Evolutionary conservation across 78 protist species (phyloP).

Genomic region (Dictyostelium purpureum): DNA sequence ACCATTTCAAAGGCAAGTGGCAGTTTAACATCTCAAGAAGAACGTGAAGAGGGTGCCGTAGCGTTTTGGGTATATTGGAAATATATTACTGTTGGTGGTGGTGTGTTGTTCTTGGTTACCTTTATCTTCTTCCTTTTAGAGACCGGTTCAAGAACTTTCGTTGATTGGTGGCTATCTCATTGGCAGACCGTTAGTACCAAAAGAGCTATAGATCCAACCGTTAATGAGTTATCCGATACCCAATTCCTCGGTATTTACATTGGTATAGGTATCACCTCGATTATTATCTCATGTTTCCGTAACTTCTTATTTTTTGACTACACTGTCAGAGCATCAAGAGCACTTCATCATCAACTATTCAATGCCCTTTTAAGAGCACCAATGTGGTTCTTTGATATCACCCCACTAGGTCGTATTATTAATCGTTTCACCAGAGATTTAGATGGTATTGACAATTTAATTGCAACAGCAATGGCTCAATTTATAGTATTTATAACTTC

Average conservation of each 20-base stretch:
- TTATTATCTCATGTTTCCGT: slow-evolving; percentile 23
- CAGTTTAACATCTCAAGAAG: slow-evolving; percentile 49
- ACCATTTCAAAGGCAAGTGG: slow-evolving; percentile 28
- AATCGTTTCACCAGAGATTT: slow-evolving; percentile 96
- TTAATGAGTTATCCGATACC: not conserved
- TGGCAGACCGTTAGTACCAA: slow-evolving; percentile 17
- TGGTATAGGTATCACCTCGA: slow-evolving; percentile 39
- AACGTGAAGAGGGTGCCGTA: slow-evolving; percentile 77
- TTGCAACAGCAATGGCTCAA: slow-evolving; percentile 59
- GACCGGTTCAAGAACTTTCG: slow-evolving; percentile 21
- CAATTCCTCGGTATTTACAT: slow-evolving; percentile 62
- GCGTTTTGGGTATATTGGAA: slow-evolving; percentile 1
- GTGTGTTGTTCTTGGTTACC: not conserved
- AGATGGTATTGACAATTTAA: slow-evolving; percentile 76
- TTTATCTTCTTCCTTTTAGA: slow-evolving; percentile 7
- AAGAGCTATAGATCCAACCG: not conserved
- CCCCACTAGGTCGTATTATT: slow-evolving; percentile 98
- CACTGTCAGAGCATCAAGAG: slow-evolving; percentile 42
- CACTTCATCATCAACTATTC: slow-evolving; percentile 32
- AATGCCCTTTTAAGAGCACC: slow-evolving; percentile 85
- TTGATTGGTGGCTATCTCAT: slow-evolving; percentile 75
- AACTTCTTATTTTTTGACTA: slow-evolving; percentile 31
- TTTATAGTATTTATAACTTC: slow-evolving; percentile 29
- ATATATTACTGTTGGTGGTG: slow-evolving; percentile 61
- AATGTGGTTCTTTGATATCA: slow-evolving; percentile 97